Conservation (phyloP, 164 flowering plant species). For the Buxus sempervirens region DNA sequence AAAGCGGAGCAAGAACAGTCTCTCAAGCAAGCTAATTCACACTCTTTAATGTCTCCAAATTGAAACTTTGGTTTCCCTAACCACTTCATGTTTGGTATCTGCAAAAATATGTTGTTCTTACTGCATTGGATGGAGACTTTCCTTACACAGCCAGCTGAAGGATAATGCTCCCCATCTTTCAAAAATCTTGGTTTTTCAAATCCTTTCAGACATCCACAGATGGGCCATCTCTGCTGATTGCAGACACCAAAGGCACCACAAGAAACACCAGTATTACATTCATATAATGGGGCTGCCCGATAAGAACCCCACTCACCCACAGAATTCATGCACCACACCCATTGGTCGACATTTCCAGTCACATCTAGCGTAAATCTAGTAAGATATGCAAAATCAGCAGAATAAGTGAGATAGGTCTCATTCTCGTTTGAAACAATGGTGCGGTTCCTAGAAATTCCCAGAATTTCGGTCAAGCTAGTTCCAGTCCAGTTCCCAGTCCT, state of each 20-base stretch:
- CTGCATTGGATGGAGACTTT: slow-evolving; percentile 18
- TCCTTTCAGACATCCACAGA: slow-evolving; percentile 22
- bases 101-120: slow-evolving; percentile 2
- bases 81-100: slow-evolving; percentile 1
- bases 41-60: neutral
- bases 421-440: slow-evolving; percentile 9
- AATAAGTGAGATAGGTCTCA: slow-evolving; percentile 12
- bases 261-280: slow-evolving; percentile 14
- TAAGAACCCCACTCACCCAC: slow-evolving; percentile 22
- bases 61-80: neutral
- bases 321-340: slow-evolving; percentile 5
- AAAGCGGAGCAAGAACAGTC: slow-evolving; percentile 24
- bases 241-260: slow-evolving; percentile 31
- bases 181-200: slow-evolving; percentile 8
- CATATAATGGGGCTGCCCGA: slow-evolving; percentile 22
- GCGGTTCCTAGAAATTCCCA: neutral
- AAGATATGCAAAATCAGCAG: neutral
- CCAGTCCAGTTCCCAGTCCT: too few species aligned
- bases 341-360: slow-evolving; percentile 23
- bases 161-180: slow-evolving; percentile 16
- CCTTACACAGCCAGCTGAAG: slow-evolving; percentile 27
- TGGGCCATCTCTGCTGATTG: neutral
- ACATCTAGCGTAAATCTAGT: slow-evolving; percentile 18
- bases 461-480: too few species aligned
- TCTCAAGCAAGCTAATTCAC: slow-evolving; percentile 18